Conservation (phyloP, 306 rosid genomes). For the Prunus mira region DNA sequence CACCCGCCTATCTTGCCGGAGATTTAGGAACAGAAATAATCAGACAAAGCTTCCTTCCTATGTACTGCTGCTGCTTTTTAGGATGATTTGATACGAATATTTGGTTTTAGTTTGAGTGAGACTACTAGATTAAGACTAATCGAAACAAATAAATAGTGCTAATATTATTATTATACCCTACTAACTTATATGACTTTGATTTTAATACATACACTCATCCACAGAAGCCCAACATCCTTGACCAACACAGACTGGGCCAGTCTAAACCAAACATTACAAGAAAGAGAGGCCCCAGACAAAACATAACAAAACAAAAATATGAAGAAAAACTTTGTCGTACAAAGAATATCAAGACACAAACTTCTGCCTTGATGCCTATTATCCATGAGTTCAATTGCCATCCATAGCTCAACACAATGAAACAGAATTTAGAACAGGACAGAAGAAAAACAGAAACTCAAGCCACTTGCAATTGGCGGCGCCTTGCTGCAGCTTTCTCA, state of each 20-base stretch:
- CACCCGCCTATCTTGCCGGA: not conserved
- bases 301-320: not conserved
- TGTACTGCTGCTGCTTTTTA: not conserved
- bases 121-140: too few species aligned
- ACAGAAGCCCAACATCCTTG: not conserved
- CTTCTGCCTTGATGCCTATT: not conserved
- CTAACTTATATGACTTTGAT: too few species aligned
- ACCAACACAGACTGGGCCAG: not conserved
- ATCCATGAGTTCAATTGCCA: not conserved
- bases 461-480: constrained; percentile 27
- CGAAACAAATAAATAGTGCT: too few species aligned
- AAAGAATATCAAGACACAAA: not conserved
- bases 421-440: not conserved
- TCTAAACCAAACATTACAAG: not conserved
- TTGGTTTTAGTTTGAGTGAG: too few species aligned
- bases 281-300: not conserved
- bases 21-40: not conserved
- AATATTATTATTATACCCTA: too few species aligned
- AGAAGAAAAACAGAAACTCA: constrained; percentile 12
- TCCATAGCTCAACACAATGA: not conserved
- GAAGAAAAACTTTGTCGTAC: not conserved
- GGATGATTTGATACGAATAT: not conserved
- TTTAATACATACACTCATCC: too few species aligned
- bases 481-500: constrained; percentile 71
- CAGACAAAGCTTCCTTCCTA: not conserved